Conservation (phyloP, 495 filamentous ascomycete species). For the Neurospora sp. region DNA sequence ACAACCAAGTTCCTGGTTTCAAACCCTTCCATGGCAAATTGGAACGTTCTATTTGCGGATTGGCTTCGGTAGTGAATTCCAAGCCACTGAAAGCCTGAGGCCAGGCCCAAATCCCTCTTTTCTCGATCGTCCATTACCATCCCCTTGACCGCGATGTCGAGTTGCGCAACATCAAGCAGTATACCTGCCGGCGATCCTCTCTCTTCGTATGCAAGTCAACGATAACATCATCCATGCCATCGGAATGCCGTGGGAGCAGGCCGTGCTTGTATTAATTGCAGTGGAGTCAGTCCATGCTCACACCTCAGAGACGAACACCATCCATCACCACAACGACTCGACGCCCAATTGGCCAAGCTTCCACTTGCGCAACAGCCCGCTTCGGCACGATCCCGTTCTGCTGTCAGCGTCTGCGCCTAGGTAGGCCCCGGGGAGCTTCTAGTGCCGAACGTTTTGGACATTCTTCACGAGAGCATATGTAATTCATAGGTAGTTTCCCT, state of each 20-base stretch:
- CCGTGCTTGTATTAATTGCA: neutral
- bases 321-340: neutral
- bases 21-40: neutral
- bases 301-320: neutral
- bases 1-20: neutral
- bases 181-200: neutral
- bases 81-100: no score
- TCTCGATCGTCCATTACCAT: neutral
- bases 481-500: no score
- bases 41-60: neutral
- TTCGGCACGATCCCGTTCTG: neutral
- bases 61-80: neutral
- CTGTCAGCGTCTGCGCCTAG: neutral
- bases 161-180: neutral
- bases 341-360: neutral
- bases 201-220: neutral
- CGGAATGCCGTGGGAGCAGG: neutral
- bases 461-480: neutral
- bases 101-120: neutral
- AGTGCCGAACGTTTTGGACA: neutral
- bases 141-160: neutral
- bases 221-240: neutral
- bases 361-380: neutral
- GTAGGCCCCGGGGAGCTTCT: neutral
- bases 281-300: neutral